Percentiles rank a stretch among this genome's conserved stretches.
Conservation (phyloP, 805 yeast species). For the Yamadazyma sp. region DNA sequence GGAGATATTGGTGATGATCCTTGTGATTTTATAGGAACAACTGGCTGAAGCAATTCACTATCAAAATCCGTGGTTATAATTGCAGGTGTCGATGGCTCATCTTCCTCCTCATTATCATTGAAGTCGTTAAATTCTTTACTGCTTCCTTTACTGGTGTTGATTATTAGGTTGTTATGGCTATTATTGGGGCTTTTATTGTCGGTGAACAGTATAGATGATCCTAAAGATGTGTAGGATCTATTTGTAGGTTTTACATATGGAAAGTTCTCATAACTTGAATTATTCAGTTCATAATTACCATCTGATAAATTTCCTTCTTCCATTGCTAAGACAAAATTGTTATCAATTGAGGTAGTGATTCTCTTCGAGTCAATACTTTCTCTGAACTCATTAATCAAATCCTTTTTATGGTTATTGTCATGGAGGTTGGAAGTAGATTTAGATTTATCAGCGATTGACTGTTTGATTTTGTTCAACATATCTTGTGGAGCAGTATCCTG, state of each 20-base stretch:
- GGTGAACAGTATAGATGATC: conserved; percentile 7
- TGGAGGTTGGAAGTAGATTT: conserved; percentile 8
- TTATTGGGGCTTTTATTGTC: not conserved
- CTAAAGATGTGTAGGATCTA: conserved; percentile 8
- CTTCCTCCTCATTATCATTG: not conserved
- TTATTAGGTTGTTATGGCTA: too few species aligned
- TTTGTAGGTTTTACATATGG: conserved; percentile 2
- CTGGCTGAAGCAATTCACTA: conserved; percentile 1
- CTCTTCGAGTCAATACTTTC: conserved; percentile 36
- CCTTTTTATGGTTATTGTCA: not conserved
- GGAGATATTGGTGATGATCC: conserved; percentile 18
- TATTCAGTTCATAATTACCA: conserved; percentile 8
- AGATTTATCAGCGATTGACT: conserved; percentile 22
- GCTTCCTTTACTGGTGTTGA: too few species aligned
- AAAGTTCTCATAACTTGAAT: conserved; percentile 6
- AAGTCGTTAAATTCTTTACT: not conserved
- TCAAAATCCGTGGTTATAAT: conserved; percentile 11
- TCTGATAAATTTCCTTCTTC: conserved; percentile 6
- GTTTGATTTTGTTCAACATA: conserved; percentile 23
- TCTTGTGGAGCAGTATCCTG: conserved; percentile 18
- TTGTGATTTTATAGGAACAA: conserved; percentile 5
- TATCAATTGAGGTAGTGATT: conserved; percentile 14
- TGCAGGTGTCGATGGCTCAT: conserved; percentile 5
- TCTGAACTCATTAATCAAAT: conserved; percentile 27
- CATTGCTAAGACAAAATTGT: conserved; percentile 2